A percentile compares a stretch with the other conserved stretches of the same genome.
Conservation (phyloP, 768 basidiomycete genomes). For the Russula olivacea region DNA sequence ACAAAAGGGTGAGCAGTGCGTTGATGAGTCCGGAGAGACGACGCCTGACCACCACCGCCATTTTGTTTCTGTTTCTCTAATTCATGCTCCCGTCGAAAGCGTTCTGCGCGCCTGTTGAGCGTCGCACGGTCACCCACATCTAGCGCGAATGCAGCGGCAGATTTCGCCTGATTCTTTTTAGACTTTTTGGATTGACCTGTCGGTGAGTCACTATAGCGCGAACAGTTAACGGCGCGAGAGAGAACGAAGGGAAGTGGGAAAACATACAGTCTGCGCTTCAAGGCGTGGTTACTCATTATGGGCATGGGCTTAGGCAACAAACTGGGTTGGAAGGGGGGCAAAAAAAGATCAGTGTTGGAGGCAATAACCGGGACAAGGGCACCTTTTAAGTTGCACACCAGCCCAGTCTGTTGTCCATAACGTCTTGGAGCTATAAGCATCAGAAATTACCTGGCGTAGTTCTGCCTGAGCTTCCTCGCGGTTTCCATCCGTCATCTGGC, state of each 20-base stretch:
- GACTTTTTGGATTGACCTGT: slow-evolving; percentile 41
- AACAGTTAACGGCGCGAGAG: neutral
- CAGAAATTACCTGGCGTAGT: slow-evolving; percentile 94
- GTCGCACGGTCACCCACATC: slow-evolving; percentile 64
- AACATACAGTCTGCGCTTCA: slow-evolving; percentile 70
- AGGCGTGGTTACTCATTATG: slow-evolving; percentile 33
- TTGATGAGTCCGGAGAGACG: slow-evolving; percentile 34
- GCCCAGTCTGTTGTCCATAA: slow-evolving; percentile 95
- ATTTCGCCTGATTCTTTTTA: slow-evolving; percentile 46
- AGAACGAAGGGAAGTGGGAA: neutral
- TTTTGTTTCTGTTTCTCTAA: slow-evolving; percentile 63
- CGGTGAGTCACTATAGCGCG: slow-evolving; percentile 8
- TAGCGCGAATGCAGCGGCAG: slow-evolving; percentile 28
- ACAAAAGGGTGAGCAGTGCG: slow-evolving; percentile 50
- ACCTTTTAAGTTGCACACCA: slow-evolving; percentile 84
- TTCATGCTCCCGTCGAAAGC: slow-evolving; percentile 89
- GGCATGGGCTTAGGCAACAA: slow-evolving; percentile 55
- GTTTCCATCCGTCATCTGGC: slow-evolving; percentile 86
- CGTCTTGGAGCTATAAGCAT: slow-evolving; percentile 77
- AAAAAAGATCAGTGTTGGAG: neutral
- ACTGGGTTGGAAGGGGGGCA: slow-evolving; percentile 33
- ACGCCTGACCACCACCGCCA: slow-evolving; percentile 33
- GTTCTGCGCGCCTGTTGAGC: slow-evolving; percentile 70
- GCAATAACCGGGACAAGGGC: slow-evolving; percentile 25
- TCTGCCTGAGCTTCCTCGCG: slow-evolving; percentile 86